Conservation (phyloP, 768 basidiomycete species). For the Termitomyces sp. region DNA sequence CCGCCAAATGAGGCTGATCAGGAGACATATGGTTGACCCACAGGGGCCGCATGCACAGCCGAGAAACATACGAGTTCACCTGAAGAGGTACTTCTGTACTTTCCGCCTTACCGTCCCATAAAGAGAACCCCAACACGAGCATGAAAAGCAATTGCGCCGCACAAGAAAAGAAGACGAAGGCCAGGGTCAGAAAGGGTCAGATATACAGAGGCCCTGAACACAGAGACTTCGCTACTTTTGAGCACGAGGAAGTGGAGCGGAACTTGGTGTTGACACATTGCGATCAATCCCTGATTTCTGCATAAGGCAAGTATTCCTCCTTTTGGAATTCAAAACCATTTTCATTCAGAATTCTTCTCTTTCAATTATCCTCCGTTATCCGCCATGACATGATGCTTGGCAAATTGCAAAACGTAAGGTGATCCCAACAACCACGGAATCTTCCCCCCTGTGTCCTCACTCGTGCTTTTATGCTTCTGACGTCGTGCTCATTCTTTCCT, state of each 20-base stretch:
- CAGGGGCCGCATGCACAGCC: background rate
- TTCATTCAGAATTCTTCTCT: background rate
- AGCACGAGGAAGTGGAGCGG: constrained; percentile 10
- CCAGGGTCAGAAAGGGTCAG: too few relatives aligned
- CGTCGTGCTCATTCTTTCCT: background rate
- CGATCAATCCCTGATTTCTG: constrained; percentile 6
- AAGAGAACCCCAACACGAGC: background rate
- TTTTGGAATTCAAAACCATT: background rate
- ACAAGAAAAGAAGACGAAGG: background rate
- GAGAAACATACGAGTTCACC: background rate
- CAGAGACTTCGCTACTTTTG: background rate
- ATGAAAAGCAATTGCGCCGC: background rate
- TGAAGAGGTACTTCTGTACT: background rate
- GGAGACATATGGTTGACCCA: background rate
- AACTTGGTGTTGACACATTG: background rate
- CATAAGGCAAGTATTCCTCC: constrained; percentile 3
- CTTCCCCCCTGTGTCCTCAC: background rate
- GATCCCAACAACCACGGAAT: constrained; percentile 1
- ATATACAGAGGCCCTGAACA: background rate
- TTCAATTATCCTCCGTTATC: background rate
- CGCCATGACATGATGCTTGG: constrained; percentile 2
- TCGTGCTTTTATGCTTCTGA: constrained; percentile 3
- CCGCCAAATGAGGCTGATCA: background rate
- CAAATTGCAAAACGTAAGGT: constrained; percentile 5
- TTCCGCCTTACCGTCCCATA: background rate